Evolutionary conservation across 1,284 basidiomycete species (phyloP).

Genomic region (Rhodotorula sp.): DNA sequence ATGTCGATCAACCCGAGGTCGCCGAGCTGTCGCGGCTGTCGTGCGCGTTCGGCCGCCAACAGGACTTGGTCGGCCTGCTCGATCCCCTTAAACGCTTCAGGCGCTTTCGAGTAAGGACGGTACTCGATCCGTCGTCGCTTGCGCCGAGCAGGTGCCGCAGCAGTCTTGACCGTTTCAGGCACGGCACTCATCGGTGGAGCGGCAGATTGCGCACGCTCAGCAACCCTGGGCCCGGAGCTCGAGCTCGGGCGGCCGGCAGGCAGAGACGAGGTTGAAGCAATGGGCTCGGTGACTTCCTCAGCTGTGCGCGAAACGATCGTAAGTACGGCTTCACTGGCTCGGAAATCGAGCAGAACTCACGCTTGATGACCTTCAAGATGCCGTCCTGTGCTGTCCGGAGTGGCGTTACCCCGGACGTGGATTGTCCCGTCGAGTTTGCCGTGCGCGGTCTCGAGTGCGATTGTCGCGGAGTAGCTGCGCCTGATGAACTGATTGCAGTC

Average conservation of each 20-base stretch:
- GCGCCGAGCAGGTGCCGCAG: constrained; percentile 44
- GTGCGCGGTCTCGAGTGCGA: too few species aligned
- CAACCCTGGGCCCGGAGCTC: too few species aligned
- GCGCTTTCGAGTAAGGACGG: constrained; percentile 71
- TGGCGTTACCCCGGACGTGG: neutral
- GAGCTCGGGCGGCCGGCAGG: neutral
- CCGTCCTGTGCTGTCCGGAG: too few species aligned
- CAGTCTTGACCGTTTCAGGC: constrained; percentile 27
- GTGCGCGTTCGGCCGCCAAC: constrained; percentile 65
- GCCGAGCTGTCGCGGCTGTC: constrained; percentile 46
- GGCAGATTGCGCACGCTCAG: neutral
- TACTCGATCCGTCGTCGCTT: constrained; percentile 85
- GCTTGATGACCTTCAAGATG: too few species aligned
- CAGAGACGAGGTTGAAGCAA: constrained; percentile 6
- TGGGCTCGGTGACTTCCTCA: neutral
- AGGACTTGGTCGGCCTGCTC: constrained; percentile 64
- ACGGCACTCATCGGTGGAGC: neutral
- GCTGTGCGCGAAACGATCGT: neutral
- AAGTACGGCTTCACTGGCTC: neutral
- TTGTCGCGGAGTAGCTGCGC: too few species aligned
- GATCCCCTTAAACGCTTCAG: constrained; percentile 79
- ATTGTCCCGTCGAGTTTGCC: neutral
- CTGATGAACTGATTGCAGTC: too few species aligned
- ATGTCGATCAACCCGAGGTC: constrained; percentile 77
- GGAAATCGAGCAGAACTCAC: too few species aligned